Evolutionary conservation across 495 filamentous ascomycete genomes (phyloP).

Genomic region (Tuber melanosporum): DNA sequence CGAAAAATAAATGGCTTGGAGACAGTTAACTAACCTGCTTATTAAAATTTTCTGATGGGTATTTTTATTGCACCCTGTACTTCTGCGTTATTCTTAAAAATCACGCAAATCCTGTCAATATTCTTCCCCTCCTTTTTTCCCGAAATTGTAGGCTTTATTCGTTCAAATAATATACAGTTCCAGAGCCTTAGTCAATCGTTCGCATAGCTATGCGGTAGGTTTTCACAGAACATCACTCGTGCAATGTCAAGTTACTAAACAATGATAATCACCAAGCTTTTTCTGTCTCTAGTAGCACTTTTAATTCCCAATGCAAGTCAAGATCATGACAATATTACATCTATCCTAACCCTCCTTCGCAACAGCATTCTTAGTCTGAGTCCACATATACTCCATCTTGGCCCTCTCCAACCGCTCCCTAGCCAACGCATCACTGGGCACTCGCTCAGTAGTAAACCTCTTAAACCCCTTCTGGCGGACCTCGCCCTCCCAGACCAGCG

Average conservation of each 20-base stretch:
- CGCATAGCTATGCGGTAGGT: background rate
- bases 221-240: background rate
- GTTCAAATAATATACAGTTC: background rate
- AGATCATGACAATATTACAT: background rate
- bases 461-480: slow-evolving; percentile 68
- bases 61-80: background rate
- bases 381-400: slow-evolving; percentile 96
- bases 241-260: background rate
- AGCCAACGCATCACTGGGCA: slow-evolving; percentile 81
- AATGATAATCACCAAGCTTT: background rate
- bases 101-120: background rate
- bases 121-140: background rate
- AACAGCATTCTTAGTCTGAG: slow-evolving; percentile 66
- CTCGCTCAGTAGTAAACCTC: slow-evolving; percentile 76
- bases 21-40: background rate
- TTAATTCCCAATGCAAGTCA: background rate
- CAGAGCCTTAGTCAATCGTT: background rate
- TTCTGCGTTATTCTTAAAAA: background rate
- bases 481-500: slow-evolving; percentile 81
- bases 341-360: slow-evolving; percentile 26
- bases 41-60: background rate
- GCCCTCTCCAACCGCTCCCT: slow-evolving; percentile 68
- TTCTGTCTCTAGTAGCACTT: background rate
- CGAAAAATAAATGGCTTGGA: background rate
- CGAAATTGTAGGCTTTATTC: background rate